Evolutionary conservation across 352 stramenopile species (phyloP).

Genomic region (Phytophthora fragariae): DNA sequence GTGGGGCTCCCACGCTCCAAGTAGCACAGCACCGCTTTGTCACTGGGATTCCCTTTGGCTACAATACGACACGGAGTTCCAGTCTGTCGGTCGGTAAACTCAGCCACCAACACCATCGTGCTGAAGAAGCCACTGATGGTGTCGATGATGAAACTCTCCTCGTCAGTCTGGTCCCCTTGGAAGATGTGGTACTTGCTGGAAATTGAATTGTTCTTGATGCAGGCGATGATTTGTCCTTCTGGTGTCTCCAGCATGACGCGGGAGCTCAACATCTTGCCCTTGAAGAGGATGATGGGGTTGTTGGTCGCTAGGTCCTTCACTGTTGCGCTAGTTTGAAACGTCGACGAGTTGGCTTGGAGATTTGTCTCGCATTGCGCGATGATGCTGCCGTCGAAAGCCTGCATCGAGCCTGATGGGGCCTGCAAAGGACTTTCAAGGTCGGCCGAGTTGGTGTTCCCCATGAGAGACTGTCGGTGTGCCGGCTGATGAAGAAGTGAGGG

Average conservation of each 20-base stretch:
- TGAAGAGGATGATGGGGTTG: background rate
- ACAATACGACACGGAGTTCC: background rate
- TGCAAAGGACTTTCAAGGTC: background rate
- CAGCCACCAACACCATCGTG: background rate
- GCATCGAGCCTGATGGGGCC: background rate
- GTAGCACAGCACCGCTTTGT: background rate
- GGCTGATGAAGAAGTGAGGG: background rate
- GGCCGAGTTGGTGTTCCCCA: conserved; percentile 1
- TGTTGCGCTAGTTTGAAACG: background rate
- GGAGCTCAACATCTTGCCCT: background rate
- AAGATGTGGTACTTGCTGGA: conserved; percentile 1
- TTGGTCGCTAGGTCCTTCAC: background rate
- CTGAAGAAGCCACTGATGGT: background rate
- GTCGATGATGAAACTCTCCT: background rate
- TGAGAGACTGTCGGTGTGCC: background rate
- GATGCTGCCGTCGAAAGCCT: background rate
- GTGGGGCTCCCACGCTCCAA: background rate
- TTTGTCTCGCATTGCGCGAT: background rate
- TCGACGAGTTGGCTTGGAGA: background rate
- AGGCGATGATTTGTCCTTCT: background rate
- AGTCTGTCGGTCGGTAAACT: background rate
- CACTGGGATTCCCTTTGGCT: background rate
- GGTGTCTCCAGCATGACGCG: background rate
- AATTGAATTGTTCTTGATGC: background rate
- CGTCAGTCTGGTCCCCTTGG: background rate